Evolutionary conservation across 2,329 filamentous ascomycete genomes (phyloP), one percentile per base, ranked within the genome.

Genomic region (Berkeleyomyces basicola): DNA sequence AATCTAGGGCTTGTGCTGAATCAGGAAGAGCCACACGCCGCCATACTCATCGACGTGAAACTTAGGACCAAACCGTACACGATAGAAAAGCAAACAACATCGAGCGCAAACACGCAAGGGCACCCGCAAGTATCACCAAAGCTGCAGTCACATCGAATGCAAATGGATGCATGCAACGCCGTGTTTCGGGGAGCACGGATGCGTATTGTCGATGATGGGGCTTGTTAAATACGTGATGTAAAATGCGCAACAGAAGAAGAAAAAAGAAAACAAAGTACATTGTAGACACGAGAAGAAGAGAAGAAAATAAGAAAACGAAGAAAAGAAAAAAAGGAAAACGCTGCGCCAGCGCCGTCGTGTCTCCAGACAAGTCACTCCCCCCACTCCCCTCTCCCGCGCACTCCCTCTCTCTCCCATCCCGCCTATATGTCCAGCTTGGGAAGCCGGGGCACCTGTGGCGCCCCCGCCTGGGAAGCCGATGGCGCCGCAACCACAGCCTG

Each of bases 381-480:
- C 60, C 53, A 61, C 57, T 43, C 51, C 55, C 58, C 49, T 23
- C 60, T 11, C 33, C 33, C 55, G 16, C 23, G 33, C 55, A 40
- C 37, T 36, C 55, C 43, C 23, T 4, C 44, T 46, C 23, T 46
- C 36, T 16, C 16, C 43, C 36, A 33, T 7, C 3, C 23, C 37
- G 42, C 53, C 55, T 64, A 62, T 39, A 64, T 40, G n/a, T 64
- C 63, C 39, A 64, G 46, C 37, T 53, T 40, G 23, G 62, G 62
- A 37, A 64, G 59, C 55, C 58, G 60, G 6, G 60, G 63, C 44
- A 64, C 42, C 43, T 59, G 59, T n/a, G 63, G 60, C 42, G 23
- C 42, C 16, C 44, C 43, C 43, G 44, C 43, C 16, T 62, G 62
- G 3, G 51, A 36, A 9, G 49, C 9, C n/a, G 62, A 49, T 23